phyloP scores from a whole-genome alignment of 805 yeast genomes.

The Candida golubevii region DNA sequence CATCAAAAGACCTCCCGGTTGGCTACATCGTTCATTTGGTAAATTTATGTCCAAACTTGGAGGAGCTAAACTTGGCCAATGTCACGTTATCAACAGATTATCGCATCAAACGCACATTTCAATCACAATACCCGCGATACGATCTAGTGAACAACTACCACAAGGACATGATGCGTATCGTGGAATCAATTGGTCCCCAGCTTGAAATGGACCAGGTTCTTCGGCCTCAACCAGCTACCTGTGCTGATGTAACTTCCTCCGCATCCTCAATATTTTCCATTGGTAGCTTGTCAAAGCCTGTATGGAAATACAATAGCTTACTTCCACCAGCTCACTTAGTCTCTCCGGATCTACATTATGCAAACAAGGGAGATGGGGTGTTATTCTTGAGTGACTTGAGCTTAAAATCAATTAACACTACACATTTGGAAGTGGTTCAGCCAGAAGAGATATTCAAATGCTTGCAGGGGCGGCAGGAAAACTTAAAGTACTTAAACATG shows the following conservation, averaged over 20 bases:
- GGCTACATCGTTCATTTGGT: conserved; percentile 71
- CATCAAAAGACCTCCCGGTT: conserved; percentile 71
- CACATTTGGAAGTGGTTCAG: conserved; percentile 26
- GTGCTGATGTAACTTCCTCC: conserved; percentile 6
- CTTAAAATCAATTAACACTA: conserved; percentile 34
- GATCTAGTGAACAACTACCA: conserved; percentile 38
- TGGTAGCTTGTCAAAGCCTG: conserved; percentile 26
- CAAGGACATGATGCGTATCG: conserved; percentile 22
- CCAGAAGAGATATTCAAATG: conserved; percentile 29
- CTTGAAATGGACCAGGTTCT: neutral
- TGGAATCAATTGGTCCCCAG: conserved; percentile 18
- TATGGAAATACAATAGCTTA: conserved; percentile 34
- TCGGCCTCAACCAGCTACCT: neutral
- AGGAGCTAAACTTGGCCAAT: conserved; percentile 52
- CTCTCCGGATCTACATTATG: conserved; percentile 22
- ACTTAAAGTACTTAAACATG: conserved; percentile 37
- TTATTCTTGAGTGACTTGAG: conserved; percentile 39
- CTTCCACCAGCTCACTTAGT: conserved; percentile 32
- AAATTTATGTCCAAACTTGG: conserved; percentile 61
- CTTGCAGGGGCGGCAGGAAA: conserved; percentile 9
- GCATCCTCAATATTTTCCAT: conserved; percentile 20
- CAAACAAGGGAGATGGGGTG: conserved; percentile 23
- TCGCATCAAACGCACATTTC: conserved; percentile 38
- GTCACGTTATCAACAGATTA: conserved; percentile 67
- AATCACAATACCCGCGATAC: conserved; percentile 34